Base-by-base conservation (phyloP, 2,329 filamentous ascomycete genomes). In the Stachybotrys elegans region DNA sequence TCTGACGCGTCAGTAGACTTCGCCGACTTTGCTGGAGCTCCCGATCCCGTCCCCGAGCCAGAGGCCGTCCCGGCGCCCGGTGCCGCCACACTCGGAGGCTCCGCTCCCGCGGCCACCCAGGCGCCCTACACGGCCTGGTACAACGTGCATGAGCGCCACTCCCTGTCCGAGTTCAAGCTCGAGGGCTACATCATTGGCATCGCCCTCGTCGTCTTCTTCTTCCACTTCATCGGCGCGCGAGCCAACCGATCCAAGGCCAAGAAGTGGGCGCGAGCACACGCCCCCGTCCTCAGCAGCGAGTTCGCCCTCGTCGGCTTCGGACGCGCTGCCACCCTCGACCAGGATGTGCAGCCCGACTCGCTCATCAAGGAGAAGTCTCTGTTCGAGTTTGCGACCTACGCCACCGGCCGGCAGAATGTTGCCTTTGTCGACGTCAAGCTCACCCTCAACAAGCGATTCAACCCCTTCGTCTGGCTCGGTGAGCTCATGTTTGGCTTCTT, bases 111-210 rank as follows among this genome's bases (percentile, higher is more conserved):
- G 36, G 64, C 68, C 38, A 73, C 75, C 36, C 67, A 63, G 35
- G 70, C 74, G 21, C 86, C 88, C 13, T 96, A 86, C 67, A 95
- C 90, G 42, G 89, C 88, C 73, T 98, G 93, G 93, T 98, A 97
- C 72, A 89, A 90, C 45, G 75, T 97, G 49, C 93, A 95, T 78
- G 91, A 97, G 78, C 89, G 93, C 59, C 83, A 91, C 58, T 83
- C 83, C 21, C 71, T 84, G 48, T 77, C 76, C 59, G 93, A 98
- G 65, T 98, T 98, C 76, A 83, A 83, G 69, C 78, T 84, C 57
- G 93, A 98, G 71, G 85, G 87, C 47, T 71, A 90, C 63, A 86
- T 98, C 57, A 70, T 96, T 48, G 78, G 79, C 25, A 74, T 90
- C 58, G 80, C 96, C 55, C 60, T 83, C 43, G 52, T 95, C 43